Evolutionary conservation across 257 asterid species (phyloP).

Genomic region (Apocynum venetum): DNA sequence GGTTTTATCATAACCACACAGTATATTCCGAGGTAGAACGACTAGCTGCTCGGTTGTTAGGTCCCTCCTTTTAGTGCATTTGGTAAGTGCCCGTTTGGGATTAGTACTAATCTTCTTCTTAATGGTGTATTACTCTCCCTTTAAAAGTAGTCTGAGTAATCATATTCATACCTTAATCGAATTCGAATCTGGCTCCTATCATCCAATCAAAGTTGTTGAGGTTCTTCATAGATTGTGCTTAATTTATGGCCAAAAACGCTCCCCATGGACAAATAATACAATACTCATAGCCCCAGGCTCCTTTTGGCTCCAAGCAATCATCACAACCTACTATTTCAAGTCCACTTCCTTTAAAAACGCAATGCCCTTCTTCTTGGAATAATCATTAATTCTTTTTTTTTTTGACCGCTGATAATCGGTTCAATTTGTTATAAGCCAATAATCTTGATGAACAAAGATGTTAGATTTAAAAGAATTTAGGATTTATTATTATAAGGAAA

Average conservation of each 20-base stretch:
- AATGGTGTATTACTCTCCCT: too few relatives aligned
- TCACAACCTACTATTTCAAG: background rate
- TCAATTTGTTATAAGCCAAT: too few relatives aligned
- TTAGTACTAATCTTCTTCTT: background rate
- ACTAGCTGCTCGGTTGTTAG: slow-evolving; percentile 43
- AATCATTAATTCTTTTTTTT: background rate
- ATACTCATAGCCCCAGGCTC: background rate
- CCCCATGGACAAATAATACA: background rate
- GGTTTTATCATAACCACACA: slow-evolving; percentile 22
- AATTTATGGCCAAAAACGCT: background rate
- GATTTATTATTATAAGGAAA: too few relatives aligned
- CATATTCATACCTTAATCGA: too few relatives aligned
- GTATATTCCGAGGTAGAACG: slow-evolving; percentile 46
- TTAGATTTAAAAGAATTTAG: too few relatives aligned
- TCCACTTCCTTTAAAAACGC: background rate
- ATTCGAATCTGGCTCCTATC: too few relatives aligned
- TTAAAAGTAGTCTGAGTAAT: too few relatives aligned
- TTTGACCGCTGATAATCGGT: too few relatives aligned
- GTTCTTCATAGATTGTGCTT: background rate
- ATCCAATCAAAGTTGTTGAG: background rate
- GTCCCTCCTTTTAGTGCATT: slow-evolving; percentile 15
- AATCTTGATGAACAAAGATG: too few relatives aligned
- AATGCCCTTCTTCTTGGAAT: background rate
- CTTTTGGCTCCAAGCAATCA: background rate
- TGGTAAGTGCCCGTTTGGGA: background rate